phyloP scores from a whole-genome alignment of 441 rosid species.

The Cnidoscolus chayamansa region DNA sequence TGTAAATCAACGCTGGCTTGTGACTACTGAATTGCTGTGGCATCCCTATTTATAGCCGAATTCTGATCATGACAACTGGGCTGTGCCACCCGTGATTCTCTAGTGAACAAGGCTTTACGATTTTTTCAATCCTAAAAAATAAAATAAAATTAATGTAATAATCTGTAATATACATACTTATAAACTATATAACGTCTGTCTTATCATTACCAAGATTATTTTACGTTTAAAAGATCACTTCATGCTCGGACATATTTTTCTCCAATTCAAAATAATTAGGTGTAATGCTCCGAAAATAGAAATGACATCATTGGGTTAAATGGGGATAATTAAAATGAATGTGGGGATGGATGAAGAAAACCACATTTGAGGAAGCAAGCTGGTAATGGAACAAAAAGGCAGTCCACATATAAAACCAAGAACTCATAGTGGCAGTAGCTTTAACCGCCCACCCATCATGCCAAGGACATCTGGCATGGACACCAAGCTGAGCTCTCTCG shows the following conservation, averaged over 20 bases:
- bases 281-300: too few species aligned
- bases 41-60: conserved; percentile 27
- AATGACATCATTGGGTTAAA: too few species aligned
- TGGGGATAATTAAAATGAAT: background rate
- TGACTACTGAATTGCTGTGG: background rate
- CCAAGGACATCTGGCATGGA: conserved; percentile 21
- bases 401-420: background rate
- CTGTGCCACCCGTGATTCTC: conserved; percentile 22
- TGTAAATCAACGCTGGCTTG: background rate
- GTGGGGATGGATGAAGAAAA: background rate
- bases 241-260: too few species aligned
- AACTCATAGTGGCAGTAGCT: conserved; percentile 26
- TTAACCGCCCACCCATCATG: conserved; percentile 32
- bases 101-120: too few species aligned
- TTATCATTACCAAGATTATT: too few species aligned
- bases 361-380: background rate
- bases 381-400: background rate
- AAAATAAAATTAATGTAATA: too few species aligned
- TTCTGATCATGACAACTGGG: conserved; percentile 17
- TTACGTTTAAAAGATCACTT: too few species aligned
- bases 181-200: too few species aligned
- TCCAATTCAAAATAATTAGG: too few species aligned
- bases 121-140: too few species aligned
- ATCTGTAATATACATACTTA: too few species aligned
- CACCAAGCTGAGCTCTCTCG: too few species aligned